Evolutionary conservation across 441 rosid genomes (phyloP), one percentile per base, ranked within the genome.

Genomic region (Arabidopsis lyrata): DNA sequence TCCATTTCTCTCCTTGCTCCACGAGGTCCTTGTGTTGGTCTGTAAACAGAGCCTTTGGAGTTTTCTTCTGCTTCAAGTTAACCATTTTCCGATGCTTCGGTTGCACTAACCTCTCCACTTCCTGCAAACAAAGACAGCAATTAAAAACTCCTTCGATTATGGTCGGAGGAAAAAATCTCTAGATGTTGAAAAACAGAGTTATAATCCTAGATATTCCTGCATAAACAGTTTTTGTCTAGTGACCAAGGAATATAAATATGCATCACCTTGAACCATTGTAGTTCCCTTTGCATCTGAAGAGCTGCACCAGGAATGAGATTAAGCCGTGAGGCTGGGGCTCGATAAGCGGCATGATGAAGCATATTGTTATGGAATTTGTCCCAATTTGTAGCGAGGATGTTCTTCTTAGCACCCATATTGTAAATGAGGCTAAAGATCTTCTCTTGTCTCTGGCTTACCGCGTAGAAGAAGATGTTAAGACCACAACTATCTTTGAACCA

Each of bases 201-300:
- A n/a, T n/a, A n/a, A n/a, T n/a, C n/a, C n/a, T n/a, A n/a, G n/a
- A n/a, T n/a, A n/a, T n/a, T n/a, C n/a, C n/a, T n/a, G n/a, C n/a
- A n/a, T n/a, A n/a, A n/a, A n/a, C n/a, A n/a, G n/a, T n/a, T n/a
- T n/a, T n/a, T n/a, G n/a, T n/a, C n/a, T n/a, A n/a, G n/a, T n/a
- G n/a, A n/a, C n/a, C n/a, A n/a, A n/a, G n/a, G n/a, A n/a, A n/a
- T n/a, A n/a, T n/a, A n/a, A n/a, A n/a, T n/a, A n/a, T n/a, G n/a
- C n/a, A 22, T 61, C 44, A 87, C 92, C 89, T 87, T 85, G 22
- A 75, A 88, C 93, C 93, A 90, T 55, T 87, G 95, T 7, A 87
- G 59, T 59, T 90, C 95, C 69, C 92, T 78, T 29, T 90, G 95
- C 95, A 90, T 88, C 50, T 90, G 96, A 41, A 90, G 77, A 68